phyloP scores from a whole-genome alignment of 2,329 filamentous ascomycete genomes.

The Dendrostoma leiphaemia region DNA sequence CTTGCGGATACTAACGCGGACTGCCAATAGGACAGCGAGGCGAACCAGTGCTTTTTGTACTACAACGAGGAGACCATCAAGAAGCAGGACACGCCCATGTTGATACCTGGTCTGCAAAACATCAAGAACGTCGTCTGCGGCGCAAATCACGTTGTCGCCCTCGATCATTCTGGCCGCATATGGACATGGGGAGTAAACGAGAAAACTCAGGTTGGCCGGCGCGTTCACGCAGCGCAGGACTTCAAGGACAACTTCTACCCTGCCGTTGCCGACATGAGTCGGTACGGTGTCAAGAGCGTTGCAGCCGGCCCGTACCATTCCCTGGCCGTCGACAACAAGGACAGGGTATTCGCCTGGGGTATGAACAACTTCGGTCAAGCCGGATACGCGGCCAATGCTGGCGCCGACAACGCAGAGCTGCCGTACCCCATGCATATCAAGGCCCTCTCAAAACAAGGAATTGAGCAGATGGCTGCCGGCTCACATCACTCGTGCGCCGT shows the following conservation, averaged over 20 bases:
- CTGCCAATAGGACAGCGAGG: constrained; percentile 21
- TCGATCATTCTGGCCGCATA: constrained; percentile 56
- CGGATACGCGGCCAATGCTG: constrained; percentile 49
- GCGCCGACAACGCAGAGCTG: constrained; percentile 57
- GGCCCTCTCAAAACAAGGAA: constrained; percentile 47
- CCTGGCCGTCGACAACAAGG: constrained; percentile 59
- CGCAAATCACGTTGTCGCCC: constrained; percentile 57
- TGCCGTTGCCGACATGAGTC: constrained; percentile 15
- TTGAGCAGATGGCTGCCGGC: constrained; percentile 56
- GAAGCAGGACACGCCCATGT: constrained; percentile 33
- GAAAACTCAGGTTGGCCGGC: constrained; percentile 61
- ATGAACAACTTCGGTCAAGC: constrained; percentile 66
- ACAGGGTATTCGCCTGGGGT: constrained; percentile 64
- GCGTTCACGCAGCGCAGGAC: constrained; percentile 17
- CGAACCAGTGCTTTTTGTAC: constrained; percentile 18
- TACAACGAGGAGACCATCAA: constrained; percentile 21
- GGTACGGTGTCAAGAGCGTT: constrained; percentile 47
- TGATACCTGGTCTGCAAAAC: constrained; percentile 53
- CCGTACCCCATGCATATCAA: constrained; percentile 53
- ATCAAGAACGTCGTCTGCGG: constrained; percentile 52
- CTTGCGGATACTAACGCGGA: constrained; percentile 5
- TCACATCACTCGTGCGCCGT: constrained; percentile 57
- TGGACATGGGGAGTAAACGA: constrained; percentile 64
- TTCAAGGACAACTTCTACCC: constrained; percentile 19
- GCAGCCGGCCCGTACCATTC: constrained; percentile 62